phyloP scores from a whole-genome alignment of 2,329 filamentous ascomycete genomes.

The Parastagonospora nodorum region DNA sequence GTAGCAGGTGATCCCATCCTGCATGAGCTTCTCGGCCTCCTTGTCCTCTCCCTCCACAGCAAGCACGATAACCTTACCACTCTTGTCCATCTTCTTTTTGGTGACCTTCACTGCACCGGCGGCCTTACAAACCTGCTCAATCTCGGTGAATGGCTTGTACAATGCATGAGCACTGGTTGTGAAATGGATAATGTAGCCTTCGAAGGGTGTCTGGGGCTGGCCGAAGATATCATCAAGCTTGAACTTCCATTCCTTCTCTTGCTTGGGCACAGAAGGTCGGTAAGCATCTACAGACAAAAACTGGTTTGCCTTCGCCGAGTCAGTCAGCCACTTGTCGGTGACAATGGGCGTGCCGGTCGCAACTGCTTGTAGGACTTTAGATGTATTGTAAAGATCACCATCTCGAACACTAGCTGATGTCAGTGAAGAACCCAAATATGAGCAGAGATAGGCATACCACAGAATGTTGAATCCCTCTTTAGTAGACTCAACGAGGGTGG shows the following conservation, averaged over 20 bases:
- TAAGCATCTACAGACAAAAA: constrained; percentile 45
- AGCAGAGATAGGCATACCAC: constrained; percentile 28
- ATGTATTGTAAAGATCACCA: constrained; percentile 48
- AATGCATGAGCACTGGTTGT: constrained; percentile 47
- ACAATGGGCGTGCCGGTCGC: constrained; percentile 52
- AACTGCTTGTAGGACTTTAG: constrained; percentile 53
- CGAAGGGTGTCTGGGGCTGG: constrained; percentile 50
- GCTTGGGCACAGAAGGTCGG: constrained; percentile 37
- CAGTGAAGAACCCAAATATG: constrained; percentile 6
- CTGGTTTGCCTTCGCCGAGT: constrained; percentile 42
- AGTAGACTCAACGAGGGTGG: constrained; percentile 34
- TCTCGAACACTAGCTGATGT: constrained; percentile 43
- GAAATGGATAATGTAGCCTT: constrained; percentile 56
- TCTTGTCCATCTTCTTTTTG: constrained; percentile 26
- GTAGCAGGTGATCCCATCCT: constrained; percentile 44
- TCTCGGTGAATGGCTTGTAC: constrained; percentile 43
- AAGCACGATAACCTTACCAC: constrained; percentile 43
- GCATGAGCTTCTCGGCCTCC: constrained; percentile 40
- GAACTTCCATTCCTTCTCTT: constrained; percentile 49
- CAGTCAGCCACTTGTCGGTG: constrained; percentile 53
- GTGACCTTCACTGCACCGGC: constrained; percentile 46
- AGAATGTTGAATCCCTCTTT: constrained; percentile 40
- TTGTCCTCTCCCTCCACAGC: constrained; percentile 43
- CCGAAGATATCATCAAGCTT: constrained; percentile 39
- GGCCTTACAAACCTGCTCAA: constrained; percentile 45